Percentiles rank a stretch among this genome's conserved stretches.
Evolutionary conservation across 2,329 filamentous ascomycete genomes (phyloP).

Genomic region (Penicillium sp.): DNA sequence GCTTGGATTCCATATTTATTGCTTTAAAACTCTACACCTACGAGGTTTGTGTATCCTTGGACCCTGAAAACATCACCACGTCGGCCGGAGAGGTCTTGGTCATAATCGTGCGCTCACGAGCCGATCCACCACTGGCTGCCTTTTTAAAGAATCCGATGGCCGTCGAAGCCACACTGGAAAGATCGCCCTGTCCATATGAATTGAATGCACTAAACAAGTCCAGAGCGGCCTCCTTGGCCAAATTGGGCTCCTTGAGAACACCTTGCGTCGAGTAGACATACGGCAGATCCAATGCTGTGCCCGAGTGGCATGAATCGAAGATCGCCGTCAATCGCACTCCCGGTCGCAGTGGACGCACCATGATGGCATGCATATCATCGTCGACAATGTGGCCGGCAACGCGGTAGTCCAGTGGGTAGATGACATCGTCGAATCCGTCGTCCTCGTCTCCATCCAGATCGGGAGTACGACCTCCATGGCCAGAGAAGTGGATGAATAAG

Average conservation of each 20-base stretch:
- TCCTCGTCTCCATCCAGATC: conserved; percentile 74
- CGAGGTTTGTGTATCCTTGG: conserved; percentile 86
- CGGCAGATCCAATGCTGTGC: conserved; percentile 65
- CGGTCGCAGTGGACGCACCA: conserved; percentile 74
- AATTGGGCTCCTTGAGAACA: conserved; percentile 65
- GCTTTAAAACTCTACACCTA: conserved; percentile 19
- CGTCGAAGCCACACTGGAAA: conserved; percentile 74
- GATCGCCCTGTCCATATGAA: conserved; percentile 77
- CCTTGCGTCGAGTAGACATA: conserved; percentile 67
- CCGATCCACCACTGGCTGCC: conserved; percentile 73
- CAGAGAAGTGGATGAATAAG: conserved; percentile 94
- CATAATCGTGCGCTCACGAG: conserved; percentile 73
- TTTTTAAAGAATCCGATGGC: conserved; percentile 87
- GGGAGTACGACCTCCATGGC: conserved; percentile 72
- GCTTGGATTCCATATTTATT: neutral
- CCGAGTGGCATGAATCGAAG: conserved; percentile 67
- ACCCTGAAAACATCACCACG: conserved; percentile 96
- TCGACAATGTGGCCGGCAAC: conserved; percentile 71
- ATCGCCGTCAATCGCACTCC: conserved; percentile 77
- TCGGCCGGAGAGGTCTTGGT: conserved; percentile 95
- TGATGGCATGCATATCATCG: conserved; percentile 72
- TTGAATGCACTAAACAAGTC: conserved; percentile 64
- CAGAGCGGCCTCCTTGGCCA: conserved; percentile 65
- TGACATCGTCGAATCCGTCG: conserved; percentile 72
- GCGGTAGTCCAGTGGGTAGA: conserved; percentile 73